phyloP scores from a whole-genome alignment of 768 basidiomycete genomes.

The Krasilnikovozyma curviuscula region DNA sequence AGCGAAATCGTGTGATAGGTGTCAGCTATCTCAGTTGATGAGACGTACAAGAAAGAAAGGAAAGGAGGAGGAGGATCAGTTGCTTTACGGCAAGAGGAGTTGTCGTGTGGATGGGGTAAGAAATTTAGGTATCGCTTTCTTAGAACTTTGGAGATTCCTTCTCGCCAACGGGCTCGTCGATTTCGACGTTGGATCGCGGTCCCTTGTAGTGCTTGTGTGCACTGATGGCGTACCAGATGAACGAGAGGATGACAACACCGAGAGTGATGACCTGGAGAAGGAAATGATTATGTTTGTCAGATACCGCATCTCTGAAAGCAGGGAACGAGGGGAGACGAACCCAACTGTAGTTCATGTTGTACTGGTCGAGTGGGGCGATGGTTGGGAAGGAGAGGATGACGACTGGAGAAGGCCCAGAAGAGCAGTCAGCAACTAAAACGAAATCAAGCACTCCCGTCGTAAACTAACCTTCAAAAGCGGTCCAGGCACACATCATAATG shows the following conservation, averaged over 20 bases:
- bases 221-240: constrained; percentile 14
- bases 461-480: constrained; percentile 11
- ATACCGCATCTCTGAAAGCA: background rate
- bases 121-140: too few species aligned
- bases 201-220: constrained; percentile 16
- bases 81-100: too few species aligned
- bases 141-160: too few species aligned
- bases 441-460: background rate
- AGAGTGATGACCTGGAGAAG: constrained; percentile 26
- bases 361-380: constrained; percentile 42
- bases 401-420: constrained; percentile 42
- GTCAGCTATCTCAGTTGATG: too few species aligned
- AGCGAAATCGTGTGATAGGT: too few species aligned
- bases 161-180: background rate
- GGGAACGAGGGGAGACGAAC: constrained; percentile 27
- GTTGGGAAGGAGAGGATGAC: constrained; percentile 59
- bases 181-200: constrained; percentile 9
- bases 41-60: too few species aligned
- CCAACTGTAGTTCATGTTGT: constrained; percentile 67
- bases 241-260: constrained; percentile 25
- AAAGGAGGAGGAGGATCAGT: too few species aligned
- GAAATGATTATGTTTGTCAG: background rate
- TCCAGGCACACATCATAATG: constrained; percentile 36
- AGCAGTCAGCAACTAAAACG: background rate
- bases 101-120: too few species aligned